phyloP scores from a whole-genome alignment of 2,329 filamentous ascomycete genomes.

The Colletotrichum costaricense region DNA sequence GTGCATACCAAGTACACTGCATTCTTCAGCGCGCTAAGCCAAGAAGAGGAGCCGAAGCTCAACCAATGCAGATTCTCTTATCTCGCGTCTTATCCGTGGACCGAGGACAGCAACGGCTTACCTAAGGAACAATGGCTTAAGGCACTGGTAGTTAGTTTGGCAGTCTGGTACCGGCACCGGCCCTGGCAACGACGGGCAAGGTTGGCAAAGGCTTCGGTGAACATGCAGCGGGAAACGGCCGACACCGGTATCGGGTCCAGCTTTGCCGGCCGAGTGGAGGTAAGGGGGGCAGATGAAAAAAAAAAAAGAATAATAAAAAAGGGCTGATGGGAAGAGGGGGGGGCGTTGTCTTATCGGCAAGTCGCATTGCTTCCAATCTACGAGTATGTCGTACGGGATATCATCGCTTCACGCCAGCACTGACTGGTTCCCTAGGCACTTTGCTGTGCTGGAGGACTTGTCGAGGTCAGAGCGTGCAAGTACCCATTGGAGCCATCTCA shows the following conservation, averaged over 20 bases:
- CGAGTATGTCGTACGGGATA: not conserved
- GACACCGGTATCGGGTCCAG: constrained; percentile 20
- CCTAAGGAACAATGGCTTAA: not conserved
- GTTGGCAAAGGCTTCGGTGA: not conserved
- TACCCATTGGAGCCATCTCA: not conserved
- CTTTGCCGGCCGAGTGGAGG: constrained; percentile 1
- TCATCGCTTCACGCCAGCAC: not conserved
- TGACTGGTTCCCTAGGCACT: not conserved
- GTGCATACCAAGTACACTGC: not conserved
- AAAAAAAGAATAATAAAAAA: not conserved
- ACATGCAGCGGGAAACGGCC: constrained; percentile 2
- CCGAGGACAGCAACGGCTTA: not conserved
- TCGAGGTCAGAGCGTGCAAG: constrained; percentile 4
- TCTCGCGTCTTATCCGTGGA: constrained; percentile 4
- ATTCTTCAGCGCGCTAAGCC: constrained; percentile 16
- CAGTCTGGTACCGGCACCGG: not conserved
- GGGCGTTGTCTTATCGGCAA: constrained; percentile 14
- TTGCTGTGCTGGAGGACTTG: not conserved
- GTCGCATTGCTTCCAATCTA: constrained; percentile 15
- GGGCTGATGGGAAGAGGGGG: not conserved
- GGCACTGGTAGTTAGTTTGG: too few relatives aligned
- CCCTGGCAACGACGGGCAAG: constrained; percentile 9
- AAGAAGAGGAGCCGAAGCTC: constrained; percentile 19
- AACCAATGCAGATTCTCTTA: constrained; percentile 29
- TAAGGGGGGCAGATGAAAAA: not conserved